Evolutionary conservation across 2,329 filamentous ascomycete species (phyloP), one percentile per base, ranked within the genome.

Genomic region (Cytospora piceicola): DNA sequence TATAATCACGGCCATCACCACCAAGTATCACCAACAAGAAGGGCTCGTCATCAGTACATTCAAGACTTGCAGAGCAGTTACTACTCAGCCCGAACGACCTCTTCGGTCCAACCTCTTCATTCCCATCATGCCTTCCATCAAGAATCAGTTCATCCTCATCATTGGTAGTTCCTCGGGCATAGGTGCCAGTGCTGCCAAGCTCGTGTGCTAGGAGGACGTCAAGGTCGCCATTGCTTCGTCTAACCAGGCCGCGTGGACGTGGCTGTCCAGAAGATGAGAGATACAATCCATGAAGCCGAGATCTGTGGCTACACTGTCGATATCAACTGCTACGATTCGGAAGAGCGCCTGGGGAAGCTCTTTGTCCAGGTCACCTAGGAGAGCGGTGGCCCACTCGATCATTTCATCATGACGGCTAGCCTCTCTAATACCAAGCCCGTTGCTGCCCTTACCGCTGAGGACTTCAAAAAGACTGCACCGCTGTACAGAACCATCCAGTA

Each of bases 371-470:
- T 59, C 12, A 51, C 24, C 5, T 72, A 79, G 9, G 71, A 74
- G 22, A 73, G 72, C 0, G 73, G 71, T 15, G 36, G n/a, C 22
- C 32, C 30, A 4, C 69, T 86, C 29, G 80, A 85, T 68, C 83
- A 86, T 68, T 77, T 85, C 34, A 73, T 85, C 52, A 81, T 78
- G 74, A 84, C 82, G 0, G 83, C 84, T 1, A 83, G 81, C 53
- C 81, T 83, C 66, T 68, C 75, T 20, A 75, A 76, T 4, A 73
- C 73, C 24, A 74, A 77, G 36, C 72, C 75, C 2, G 65, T 85
- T 12, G 65, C 71, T 2, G 76, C 79, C 0, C 69, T 81, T 30
- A 77, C 73, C 0, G 71, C 82, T 39, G 74, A 77, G 4, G 73
- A 73, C 20, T 77, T 78, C 49, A 72, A 79, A 11, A 72, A 77